Percentiles rank a stretch among this genome's conserved stretches.
phyloP scores from a whole-genome alignment of 768 basidiomycete genomes.

The Hemileccinum rubropunctum region DNA sequence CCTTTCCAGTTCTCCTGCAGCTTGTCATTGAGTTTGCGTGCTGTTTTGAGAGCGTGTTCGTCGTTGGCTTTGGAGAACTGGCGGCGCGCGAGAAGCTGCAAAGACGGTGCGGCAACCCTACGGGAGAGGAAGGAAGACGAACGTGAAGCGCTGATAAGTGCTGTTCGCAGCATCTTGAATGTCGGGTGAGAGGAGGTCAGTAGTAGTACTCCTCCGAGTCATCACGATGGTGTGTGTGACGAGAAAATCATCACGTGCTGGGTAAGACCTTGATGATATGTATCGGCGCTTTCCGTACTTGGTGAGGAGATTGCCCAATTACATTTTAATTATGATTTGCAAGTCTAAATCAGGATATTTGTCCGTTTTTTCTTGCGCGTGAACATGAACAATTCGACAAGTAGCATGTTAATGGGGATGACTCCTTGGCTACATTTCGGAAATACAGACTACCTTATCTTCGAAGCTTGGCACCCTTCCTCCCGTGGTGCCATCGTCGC shows the following conservation, averaged over 20 bases:
- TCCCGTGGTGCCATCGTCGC: constrained; percentile 71
- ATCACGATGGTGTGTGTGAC: not conserved
- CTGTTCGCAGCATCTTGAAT: constrained; percentile 24
- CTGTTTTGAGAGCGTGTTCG: constrained; percentile 25
- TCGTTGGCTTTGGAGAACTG: constrained; percentile 34
- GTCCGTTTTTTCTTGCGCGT: no score
- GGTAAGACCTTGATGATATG: not conserved
- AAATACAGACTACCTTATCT: constrained; percentile 61
- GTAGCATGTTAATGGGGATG: constrained; percentile 42
- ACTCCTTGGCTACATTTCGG: constrained; percentile 69
- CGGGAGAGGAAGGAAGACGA: constrained; percentile 6
- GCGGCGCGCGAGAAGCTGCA: constrained; percentile 25
- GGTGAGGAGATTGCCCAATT: constrained; percentile 32
- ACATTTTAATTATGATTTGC: not conserved
- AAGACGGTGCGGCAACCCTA: constrained; percentile 7
- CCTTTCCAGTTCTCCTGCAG: constrained; percentile 75
- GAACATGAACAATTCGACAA: constrained; percentile 7
- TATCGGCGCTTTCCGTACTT: constrained; percentile 34
- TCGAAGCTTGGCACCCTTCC: constrained; percentile 64
- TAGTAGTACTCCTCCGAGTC: not conserved
- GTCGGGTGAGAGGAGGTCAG: not conserved
- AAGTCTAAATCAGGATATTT: constrained; percentile 6
- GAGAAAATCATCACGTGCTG: constrained; percentile 12
- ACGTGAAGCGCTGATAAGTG: constrained; percentile 14
- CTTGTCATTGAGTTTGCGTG: constrained; percentile 33